These are phyloP conservation scores for Lentinula aciculospora DNA, from an alignment of 768 basidiomycete species.

Conservation along the genomic window DNA sequence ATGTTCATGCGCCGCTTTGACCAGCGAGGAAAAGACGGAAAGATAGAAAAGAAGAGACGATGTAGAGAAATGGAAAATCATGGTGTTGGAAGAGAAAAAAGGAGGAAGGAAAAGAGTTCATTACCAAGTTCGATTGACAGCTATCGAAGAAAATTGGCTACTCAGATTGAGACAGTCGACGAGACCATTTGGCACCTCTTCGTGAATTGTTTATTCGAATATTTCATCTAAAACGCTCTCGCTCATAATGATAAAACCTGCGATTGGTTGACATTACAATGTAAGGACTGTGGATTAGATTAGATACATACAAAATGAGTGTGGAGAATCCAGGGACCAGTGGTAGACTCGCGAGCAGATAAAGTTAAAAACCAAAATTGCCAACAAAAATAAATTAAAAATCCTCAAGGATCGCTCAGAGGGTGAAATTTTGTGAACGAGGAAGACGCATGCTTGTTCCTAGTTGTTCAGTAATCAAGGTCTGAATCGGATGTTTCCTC, in stretches of 20 bases:
- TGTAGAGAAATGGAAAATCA: neutral
- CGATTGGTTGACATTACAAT: neutral
- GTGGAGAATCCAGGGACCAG: neutral
- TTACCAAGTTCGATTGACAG: neutral
- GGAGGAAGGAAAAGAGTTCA: neutral
- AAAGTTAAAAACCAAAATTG: neutral
- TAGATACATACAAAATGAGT: conserved; percentile 1
- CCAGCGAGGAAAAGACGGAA: neutral
- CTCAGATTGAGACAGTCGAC: too few relatives aligned
- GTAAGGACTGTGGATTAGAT: neutral
- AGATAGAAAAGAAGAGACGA: neutral
- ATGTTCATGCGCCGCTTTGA: neutral
- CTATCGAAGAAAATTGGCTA: neutral
- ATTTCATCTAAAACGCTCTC: too few relatives aligned
- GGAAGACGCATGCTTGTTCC: neutral
- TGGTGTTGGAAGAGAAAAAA: neutral
- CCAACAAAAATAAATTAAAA: neutral
- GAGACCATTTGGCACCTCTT: too few relatives aligned
- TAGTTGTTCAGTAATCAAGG: neutral
- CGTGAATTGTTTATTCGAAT: too few relatives aligned
- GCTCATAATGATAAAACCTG: too few relatives aligned
- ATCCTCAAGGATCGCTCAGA: neutral
- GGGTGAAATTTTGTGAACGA: neutral
- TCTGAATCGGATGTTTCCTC: conserved; percentile 1
- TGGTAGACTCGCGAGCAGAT: neutral